Evolutionary conservation across 129 eudicot species (phyloP), one percentile per base, ranked within the genome.

Genomic region (Saussurea involucrata): DNA sequence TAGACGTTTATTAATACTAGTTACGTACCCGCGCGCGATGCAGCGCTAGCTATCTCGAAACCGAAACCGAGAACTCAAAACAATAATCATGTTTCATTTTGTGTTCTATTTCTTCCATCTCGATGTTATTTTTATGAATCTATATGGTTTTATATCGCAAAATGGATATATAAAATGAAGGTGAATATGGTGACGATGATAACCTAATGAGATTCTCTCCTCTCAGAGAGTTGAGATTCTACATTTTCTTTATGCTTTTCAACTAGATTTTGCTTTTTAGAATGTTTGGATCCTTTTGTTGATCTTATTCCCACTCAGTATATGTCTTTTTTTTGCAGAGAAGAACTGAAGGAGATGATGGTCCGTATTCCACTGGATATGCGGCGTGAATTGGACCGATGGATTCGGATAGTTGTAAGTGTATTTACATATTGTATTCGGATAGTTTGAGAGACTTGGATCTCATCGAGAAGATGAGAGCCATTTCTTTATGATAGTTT

Each of bases 351-450:
- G 24, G 29, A 15, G 42, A 8, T 49, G 74, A 8, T 66, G 83
- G 57, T 6, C 3, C 6, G 28, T 53, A 28, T 73, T 32, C 74
- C 74, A 22, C 44, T 9, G 74, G 61, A 80, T 0, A 32, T 24
- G 58, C 72, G 34, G 61, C 37, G 33, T 24, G 0, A n/a, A n/a
- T 7, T 73, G 11, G 83, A 80, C 42, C 17, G 1, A 44, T 32
- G 63, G 83, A 32, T 80, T 49, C 83, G 74, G 37, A 8, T 53
- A 31, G 6, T 53, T 49, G 83, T 80, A 74, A 80, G 79, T 80
- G 5, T 13, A n/a, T 36, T 80, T 73, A 36, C 11, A n/a, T 70
- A 33, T 31, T 66, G 63, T n/a, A n/a, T n/a, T n/a, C n/a, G n/a
- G n/a, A n/a, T n/a, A 37, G 29, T 75, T 20, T 58, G 65, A 18